These are phyloP conservation scores for Colletotrichum sublineola DNA, from an alignment of 2,329 filamentous ascomycete genomes.

Conservation along the genomic window DNA sequence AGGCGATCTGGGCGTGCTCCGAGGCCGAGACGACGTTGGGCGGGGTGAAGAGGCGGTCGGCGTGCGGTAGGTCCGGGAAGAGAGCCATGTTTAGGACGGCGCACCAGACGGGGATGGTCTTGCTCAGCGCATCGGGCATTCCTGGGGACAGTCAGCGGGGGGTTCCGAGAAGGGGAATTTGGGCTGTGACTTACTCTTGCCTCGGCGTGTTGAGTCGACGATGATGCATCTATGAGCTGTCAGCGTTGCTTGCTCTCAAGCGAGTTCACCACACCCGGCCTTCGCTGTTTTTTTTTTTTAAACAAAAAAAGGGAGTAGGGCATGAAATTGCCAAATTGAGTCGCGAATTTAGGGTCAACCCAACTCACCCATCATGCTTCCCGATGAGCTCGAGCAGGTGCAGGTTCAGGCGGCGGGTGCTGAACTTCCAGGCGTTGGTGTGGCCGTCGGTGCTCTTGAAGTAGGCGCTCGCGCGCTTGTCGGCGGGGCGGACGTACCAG, in stretches of 20 bases:
- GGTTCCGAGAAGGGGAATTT: background rate
- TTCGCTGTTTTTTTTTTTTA: background rate
- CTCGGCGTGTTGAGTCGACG: conserved; percentile 91
- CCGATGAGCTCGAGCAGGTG: conserved; percentile 80
- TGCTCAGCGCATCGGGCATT: conserved; percentile 95
- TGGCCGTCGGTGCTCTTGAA: conserved; percentile 99
- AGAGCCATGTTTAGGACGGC: conserved; percentile 84
- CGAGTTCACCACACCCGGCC: background rate
- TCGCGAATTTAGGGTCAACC: too few species aligned
- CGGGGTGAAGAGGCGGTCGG: conserved; percentile 73
- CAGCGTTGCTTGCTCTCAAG: background rate
- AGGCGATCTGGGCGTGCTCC: conserved; percentile 83
- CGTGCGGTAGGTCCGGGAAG: conserved; percentile 69
- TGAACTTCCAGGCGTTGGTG: conserved; percentile 91
- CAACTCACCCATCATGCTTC: conserved; percentile 72
- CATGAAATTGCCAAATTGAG: too few species aligned
- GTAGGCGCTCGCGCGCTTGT: conserved; percentile 82
- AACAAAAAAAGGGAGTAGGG: background rate
- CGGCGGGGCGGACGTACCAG: conserved; percentile 84
- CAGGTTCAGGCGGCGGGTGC: conserved; percentile 84
- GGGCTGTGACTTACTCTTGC: conserved; percentile 74
- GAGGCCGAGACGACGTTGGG: conserved; percentile 79
- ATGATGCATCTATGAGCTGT: conserved; percentile 74
- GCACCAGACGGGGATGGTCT: conserved; percentile 95
- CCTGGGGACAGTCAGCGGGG: conserved; percentile 57